Evolutionary conservation across 1,284 basidiomycete species (phyloP).

Genomic region (Cryptococcus amylolentus): DNA sequence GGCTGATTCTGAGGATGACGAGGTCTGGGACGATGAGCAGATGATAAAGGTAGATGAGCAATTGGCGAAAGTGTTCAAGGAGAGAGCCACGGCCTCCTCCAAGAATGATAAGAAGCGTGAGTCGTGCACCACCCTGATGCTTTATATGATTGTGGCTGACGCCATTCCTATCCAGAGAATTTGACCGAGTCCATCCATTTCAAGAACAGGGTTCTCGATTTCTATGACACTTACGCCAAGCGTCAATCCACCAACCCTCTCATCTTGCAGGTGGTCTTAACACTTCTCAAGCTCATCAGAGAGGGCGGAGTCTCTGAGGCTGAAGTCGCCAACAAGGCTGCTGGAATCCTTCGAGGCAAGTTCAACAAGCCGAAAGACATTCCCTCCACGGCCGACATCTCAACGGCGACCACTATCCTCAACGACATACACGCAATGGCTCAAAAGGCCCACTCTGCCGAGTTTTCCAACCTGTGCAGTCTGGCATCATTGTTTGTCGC

Average conservation of each 20-base stretch:
- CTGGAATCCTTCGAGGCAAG: conserved; percentile 69
- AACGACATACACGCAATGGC: conserved; percentile 70
- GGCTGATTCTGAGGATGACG: conserved; percentile 56
- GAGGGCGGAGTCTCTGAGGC: conserved; percentile 68
- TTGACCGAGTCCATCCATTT: conserved; percentile 75
- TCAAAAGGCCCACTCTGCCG: conserved; percentile 59
- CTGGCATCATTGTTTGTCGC: conserved; percentile 71
- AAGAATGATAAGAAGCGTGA: conserved; percentile 49
- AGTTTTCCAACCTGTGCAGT: conserved; percentile 66
- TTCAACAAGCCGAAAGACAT: conserved; percentile 71
- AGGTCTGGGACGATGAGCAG: conserved; percentile 89
- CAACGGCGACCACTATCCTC: conserved; percentile 56
- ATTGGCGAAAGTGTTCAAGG: conserved; percentile 80
- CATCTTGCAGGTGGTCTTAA: conserved; percentile 65
- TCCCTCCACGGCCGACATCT: conserved; percentile 56
- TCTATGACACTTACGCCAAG: conserved; percentile 77
- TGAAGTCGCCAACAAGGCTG: conserved; percentile 80
- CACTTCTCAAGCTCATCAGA: conserved; percentile 70
- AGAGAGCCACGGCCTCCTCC: conserved; percentile 55
- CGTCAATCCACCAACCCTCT: conserved; percentile 68
- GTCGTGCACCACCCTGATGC: conserved; percentile 9
- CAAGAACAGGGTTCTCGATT: conserved; percentile 90
- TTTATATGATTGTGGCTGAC: conserved; percentile 27
- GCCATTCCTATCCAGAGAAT: conserved; percentile 44
- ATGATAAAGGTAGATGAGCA: conserved; percentile 96